phyloP scores from a whole-genome alignment of 1,284 basidiomycete genomes.

The Ustilago lituana region DNA sequence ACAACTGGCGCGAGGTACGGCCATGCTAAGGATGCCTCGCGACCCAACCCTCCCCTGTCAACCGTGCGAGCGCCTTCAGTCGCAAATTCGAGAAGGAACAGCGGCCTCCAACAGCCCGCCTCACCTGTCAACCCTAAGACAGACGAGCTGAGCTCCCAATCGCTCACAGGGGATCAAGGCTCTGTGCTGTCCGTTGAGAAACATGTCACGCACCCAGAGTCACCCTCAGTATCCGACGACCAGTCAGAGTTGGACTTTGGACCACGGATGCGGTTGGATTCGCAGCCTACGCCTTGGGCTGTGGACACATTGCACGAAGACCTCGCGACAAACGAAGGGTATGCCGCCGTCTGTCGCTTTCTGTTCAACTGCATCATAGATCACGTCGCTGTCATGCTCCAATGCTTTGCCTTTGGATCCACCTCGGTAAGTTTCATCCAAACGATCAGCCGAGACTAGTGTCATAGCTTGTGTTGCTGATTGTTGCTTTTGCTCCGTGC shows the following conservation, averaged over 20 bases:
- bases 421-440: conserved; percentile 28
- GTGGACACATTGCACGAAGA: conserved; percentile 15
- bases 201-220: too few relatives aligned
- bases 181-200: too few relatives aligned
- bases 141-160: too few relatives aligned
- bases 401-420: conserved; percentile 19
- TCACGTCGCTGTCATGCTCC: conserved; percentile 24
- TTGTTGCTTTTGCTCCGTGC: too few relatives aligned
- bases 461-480: neutral
- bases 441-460: too few relatives aligned
- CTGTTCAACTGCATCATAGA: conserved; percentile 41
- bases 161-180: too few relatives aligned
- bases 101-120: too few relatives aligned
- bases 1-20: neutral
- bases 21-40: too few relatives aligned
- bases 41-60: too few relatives aligned
- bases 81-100: too few relatives aligned
- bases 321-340: conserved; percentile 22
- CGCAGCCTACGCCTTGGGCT: neutral
- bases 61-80: too few relatives aligned
- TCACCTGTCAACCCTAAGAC: too few relatives aligned
- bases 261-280: conserved; percentile 2
- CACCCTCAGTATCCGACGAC: neutral
- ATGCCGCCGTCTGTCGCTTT: conserved; percentile 27
- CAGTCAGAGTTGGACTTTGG: conserved; percentile 3